Percentiles rank a stretch among this genome's conserved stretches.
Evolutionary conservation across 192 early-diverging fungal genomes (phyloP).

Genomic region (Nowakowskiella sp.): DNA sequence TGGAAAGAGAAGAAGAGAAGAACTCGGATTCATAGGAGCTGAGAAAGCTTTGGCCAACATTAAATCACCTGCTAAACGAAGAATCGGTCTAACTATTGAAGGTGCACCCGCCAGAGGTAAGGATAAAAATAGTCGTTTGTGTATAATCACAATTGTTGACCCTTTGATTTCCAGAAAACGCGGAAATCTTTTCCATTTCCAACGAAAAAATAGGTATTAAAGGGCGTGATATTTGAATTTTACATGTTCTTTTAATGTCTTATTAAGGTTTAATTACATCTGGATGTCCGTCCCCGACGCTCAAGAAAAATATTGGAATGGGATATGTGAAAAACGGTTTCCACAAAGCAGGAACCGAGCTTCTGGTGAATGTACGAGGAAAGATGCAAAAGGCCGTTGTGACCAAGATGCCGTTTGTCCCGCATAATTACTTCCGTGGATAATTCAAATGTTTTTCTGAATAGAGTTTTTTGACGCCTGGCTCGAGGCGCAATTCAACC

Average conservation of each 20-base stretch:
- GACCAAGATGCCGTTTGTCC: conserved; percentile 94
- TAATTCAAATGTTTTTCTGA: background rate
- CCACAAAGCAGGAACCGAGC: conserved; percentile 86
- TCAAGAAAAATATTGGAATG: conserved; percentile 97
- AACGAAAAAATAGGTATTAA: conserved; percentile 23
- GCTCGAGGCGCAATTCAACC: too few relatives aligned
- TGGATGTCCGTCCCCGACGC: conserved; percentile 81
- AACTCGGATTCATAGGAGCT: conserved; percentile 90
- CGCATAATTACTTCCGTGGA: conserved; percentile 54
- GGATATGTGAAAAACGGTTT: conserved; percentile 82
- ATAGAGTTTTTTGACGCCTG: too few relatives aligned
- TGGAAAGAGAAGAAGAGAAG: conserved; percentile 74
- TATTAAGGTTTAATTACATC: conserved; percentile 72
- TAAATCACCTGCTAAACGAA: conserved; percentile 66
- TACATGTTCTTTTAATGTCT: background rate
- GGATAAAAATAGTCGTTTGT: background rate
- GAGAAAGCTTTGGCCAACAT: conserved; percentile 79
- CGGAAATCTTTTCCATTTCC: conserved; percentile 16
- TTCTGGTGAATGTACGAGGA: conserved; percentile 85
- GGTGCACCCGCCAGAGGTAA: conserved; percentile 82
- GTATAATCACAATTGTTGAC: background rate
- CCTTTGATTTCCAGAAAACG: conserved; percentile 19
- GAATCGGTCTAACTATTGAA: conserved; percentile 83
- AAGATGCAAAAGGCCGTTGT: conserved; percentile 73
- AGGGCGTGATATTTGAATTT: conserved; percentile 1